Percentiles rank a stretch among this genome's conserved stretches.
Conservation (phyloP, 2,329 filamentous ascomycete genomes). For the Phialemonium atrogriseum region DNA sequence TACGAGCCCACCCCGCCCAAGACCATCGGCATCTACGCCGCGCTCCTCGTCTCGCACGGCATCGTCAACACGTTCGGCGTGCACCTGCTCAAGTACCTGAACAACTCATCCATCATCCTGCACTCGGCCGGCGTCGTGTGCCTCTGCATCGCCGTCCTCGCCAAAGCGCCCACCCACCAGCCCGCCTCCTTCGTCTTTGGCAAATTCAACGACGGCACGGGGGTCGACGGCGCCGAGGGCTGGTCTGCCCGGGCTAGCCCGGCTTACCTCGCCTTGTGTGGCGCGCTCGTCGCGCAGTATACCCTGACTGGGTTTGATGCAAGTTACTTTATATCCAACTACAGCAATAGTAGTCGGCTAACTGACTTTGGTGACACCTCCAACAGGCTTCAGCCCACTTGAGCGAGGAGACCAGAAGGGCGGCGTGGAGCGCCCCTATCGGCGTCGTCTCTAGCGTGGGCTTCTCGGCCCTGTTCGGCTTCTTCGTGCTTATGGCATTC, state of each 20-base stretch:
- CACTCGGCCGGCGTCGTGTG: conserved; percentile 44
- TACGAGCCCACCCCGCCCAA: conserved; percentile 33
- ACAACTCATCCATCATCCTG: conserved; percentile 46
- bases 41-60: conserved; percentile 44
- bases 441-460: conserved; percentile 49
- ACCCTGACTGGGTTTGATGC: conserved; percentile 17
- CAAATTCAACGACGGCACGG: conserved; percentile 35
- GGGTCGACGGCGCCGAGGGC: conserved; percentile 32
- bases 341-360: conserved; percentile 33
- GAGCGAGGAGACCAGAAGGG: conserved; percentile 48
- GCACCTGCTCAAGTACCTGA: conserved; percentile 44
- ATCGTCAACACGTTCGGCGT: conserved; percentile 51
- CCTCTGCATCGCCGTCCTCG: conserved; percentile 46
- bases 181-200: conserved; percentile 47
- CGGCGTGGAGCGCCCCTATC: conserved; percentile 47
- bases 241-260: conserved; percentile 45
- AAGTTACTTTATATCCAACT: not conserved
- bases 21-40: conserved; percentile 52
- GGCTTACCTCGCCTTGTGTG: conserved; percentile 46
- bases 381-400: conserved; percentile 49
- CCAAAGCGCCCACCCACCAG: conserved; percentile 48
- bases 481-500: conserved; percentile 48
- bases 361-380: no score
- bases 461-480: conserved; percentile 48
- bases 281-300: conserved; percentile 46